These are phyloP conservation scores for Raffaelea arxii DNA, from an alignment of 2,329 filamentous ascomycete genomes.

Conservation along the genomic window DNA sequence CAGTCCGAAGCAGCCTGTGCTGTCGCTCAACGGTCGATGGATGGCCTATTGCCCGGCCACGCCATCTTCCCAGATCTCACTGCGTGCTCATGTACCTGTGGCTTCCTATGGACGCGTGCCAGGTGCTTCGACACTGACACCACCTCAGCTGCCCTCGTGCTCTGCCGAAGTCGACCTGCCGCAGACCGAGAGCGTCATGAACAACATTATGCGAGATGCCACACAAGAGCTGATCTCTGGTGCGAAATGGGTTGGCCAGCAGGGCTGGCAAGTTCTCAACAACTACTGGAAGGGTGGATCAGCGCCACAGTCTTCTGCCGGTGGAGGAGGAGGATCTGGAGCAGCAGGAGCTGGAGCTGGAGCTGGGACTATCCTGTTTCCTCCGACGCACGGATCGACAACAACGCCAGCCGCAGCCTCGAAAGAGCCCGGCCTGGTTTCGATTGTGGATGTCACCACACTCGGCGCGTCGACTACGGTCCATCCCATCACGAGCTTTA, in stretches of 20 bases:
- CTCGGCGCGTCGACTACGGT: slow-evolving; percentile 42
- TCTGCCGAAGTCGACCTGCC: slow-evolving; percentile 65
- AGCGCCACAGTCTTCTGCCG: slow-evolving; percentile 15
- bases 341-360: slow-evolving; percentile 19
- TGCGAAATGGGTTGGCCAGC: slow-evolving; percentile 67
- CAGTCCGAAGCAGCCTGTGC: slow-evolving; percentile 49
- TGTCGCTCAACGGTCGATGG: slow-evolving; percentile 64
- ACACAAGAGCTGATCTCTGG: slow-evolving; percentile 70
- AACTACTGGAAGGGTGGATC: slow-evolving; percentile 60
- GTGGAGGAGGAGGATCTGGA: background rate
- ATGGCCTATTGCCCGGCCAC: slow-evolving; percentile 66
- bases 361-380: slow-evolving; percentile 49
- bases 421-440: slow-evolving; percentile 64
- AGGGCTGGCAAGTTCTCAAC: slow-evolving; percentile 68
- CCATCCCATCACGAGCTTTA: slow-evolving; percentile 62
- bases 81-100: slow-evolving; percentile 56
- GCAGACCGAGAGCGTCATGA: slow-evolving; percentile 60
- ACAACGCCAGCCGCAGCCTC: slow-evolving; percentile 40
- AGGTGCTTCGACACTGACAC: slow-evolving; percentile 49
- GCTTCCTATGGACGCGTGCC: slow-evolving; percentile 44
- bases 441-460: slow-evolving; percentile 60
- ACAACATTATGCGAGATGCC: slow-evolving; percentile 68
- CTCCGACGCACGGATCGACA: slow-evolving; percentile 61
- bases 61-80: slow-evolving; percentile 59
- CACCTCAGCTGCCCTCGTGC: slow-evolving; percentile 57